Evolutionary conservation across 2,329 filamentous ascomycete species (phyloP).

Genomic region (Claviceps cyperi): DNA sequence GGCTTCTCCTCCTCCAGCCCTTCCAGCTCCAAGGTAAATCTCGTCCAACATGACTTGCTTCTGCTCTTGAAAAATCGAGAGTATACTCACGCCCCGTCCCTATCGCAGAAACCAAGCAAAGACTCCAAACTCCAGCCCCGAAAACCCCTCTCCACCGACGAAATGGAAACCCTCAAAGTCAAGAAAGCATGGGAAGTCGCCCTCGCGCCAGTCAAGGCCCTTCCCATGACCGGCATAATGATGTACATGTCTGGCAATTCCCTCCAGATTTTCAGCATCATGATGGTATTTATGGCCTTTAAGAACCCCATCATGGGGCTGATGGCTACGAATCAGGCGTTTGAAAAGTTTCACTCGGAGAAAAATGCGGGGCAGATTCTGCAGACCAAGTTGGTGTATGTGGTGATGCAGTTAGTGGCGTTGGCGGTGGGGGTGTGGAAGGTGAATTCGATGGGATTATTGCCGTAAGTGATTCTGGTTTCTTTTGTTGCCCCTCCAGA

Average conservation of each 20-base stretch:
- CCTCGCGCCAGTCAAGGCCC: slow-evolving; percentile 77
- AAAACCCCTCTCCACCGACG: slow-evolving; percentile 57
- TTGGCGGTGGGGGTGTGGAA: slow-evolving; percentile 88
- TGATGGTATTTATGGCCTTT: slow-evolving; percentile 99
- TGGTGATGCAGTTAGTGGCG: slow-evolving; percentile 73
- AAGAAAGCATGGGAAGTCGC: slow-evolving; percentile 99
- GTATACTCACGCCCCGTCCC: slow-evolving; percentile 2
- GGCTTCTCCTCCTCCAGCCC: slow-evolving; percentile 55
- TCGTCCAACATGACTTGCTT: background rate
- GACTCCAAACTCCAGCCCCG: slow-evolving; percentile 37
- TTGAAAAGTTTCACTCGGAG: slow-evolving; percentile 78
- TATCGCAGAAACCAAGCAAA: slow-evolving; percentile 33
- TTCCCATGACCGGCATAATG: slow-evolving; percentile 98
- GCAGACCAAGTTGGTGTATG: slow-evolving; percentile 74
- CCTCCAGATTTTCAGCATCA: slow-evolving; percentile 97
- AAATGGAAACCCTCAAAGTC: slow-evolving; percentile 90
- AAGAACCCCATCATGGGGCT: slow-evolving; percentile 86
- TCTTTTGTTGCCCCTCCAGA: background rate
- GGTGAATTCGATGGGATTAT: slow-evolving; percentile 85
- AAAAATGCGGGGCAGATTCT: slow-evolving; percentile 59
- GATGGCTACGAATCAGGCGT: slow-evolving; percentile 70
- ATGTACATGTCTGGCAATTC: slow-evolving; percentile 99
- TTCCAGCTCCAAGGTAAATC: slow-evolving; percentile 41
- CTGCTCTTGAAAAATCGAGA: background rate
- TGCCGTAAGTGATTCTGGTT: slow-evolving; percentile 51